Evolutionary conservation across 2,329 filamentous ascomycete genomes (phyloP).

Genomic region (Colletotrichum neosansevieriae): DNA sequence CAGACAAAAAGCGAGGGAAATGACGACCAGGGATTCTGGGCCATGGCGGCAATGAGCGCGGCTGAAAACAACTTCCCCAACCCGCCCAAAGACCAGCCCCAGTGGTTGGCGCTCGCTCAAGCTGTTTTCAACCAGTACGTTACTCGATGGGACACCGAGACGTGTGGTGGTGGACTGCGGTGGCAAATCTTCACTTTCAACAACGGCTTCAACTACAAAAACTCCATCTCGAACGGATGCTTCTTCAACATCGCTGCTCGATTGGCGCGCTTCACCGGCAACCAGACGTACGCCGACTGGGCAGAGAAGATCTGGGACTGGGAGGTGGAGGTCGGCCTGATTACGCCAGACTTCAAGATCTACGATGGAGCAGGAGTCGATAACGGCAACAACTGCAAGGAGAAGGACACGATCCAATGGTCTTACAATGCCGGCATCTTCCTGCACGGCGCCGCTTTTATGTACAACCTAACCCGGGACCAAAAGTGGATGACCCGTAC

Average conservation of each 20-base stretch:
- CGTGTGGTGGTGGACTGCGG: slow-evolving; percentile 80
- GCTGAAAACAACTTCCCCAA: slow-evolving; percentile 82
- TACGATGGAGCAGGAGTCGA: slow-evolving; percentile 60
- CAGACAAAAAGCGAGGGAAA: slow-evolving; percentile 74
- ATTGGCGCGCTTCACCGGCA: slow-evolving; percentile 82
- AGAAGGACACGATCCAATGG: slow-evolving; percentile 72
- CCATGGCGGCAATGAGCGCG: slow-evolving; percentile 82
- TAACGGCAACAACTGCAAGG: slow-evolving; percentile 58
- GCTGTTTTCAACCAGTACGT: slow-evolving; percentile 85
- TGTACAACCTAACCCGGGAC: slow-evolving; percentile 70
- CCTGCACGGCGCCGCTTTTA: slow-evolving; percentile 70
- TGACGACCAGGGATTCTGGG: slow-evolving; percentile 88
- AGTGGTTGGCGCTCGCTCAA: slow-evolving; percentile 84
- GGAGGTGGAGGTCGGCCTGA: slow-evolving; percentile 67
- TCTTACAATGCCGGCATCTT: slow-evolving; percentile 77
- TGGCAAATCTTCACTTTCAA: slow-evolving; percentile 91
- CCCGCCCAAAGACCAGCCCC: slow-evolving; percentile 70
- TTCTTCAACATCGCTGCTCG: slow-evolving; percentile 79
- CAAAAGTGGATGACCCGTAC: slow-evolving; percentile 68
- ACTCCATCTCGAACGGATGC: slow-evolving; percentile 76
- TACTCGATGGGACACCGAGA: slow-evolving; percentile 73
- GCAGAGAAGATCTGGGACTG: slow-evolving; percentile 78
- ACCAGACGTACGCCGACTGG: slow-evolving; percentile 83
- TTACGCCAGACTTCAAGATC: slow-evolving; percentile 66
- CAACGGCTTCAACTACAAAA: slow-evolving; percentile 77